Evolutionary conservation across 2,329 filamentous ascomycete genomes (phyloP).

Genomic region (Aspergillus awamori): DNA sequence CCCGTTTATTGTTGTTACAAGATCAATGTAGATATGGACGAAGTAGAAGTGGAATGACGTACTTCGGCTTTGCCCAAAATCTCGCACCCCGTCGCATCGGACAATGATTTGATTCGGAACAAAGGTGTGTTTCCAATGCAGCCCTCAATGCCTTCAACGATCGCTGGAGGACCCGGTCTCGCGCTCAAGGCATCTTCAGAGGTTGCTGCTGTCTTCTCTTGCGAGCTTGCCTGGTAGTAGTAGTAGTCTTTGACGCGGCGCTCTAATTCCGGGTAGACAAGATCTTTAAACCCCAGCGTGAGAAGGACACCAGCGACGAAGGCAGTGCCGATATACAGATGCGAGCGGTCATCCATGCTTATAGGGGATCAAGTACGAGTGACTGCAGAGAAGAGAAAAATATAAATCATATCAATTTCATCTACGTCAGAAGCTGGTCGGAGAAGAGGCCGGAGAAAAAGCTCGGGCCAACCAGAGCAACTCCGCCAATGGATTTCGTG

Average conservation of each 20-base stretch:
- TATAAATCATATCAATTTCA: neutral
- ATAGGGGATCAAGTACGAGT: neutral
- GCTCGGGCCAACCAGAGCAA: slow-evolving; percentile 40
- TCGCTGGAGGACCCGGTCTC: slow-evolving; percentile 44
- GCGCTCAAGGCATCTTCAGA: slow-evolving; percentile 24
- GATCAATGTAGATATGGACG: too few species aligned
- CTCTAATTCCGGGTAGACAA: slow-evolving; percentile 75
- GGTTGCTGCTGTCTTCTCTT: slow-evolving; percentile 20
- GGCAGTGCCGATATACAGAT: slow-evolving; percentile 65
- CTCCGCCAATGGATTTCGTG: slow-evolving; percentile 21
- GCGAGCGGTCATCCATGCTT: slow-evolving; percentile 38
- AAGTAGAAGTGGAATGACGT: slow-evolving; percentile 17
- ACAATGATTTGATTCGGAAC: slow-evolving; percentile 81
- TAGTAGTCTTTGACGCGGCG: slow-evolving; percentile 54
- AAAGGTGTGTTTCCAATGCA: slow-evolving; percentile 94
- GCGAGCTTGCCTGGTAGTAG: slow-evolving; percentile 40
- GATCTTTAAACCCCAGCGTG: slow-evolving; percentile 76
- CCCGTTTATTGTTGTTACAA: too few species aligned
- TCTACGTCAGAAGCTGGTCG: neutral
- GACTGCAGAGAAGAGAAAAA: neutral
- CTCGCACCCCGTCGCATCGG: slow-evolving; percentile 80
- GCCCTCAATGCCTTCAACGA: slow-evolving; percentile 81
- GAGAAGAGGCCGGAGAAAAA: slow-evolving; percentile 27
- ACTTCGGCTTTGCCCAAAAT: slow-evolving; percentile 91
- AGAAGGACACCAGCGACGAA: slow-evolving; percentile 77